A percentile compares a stretch with the other conserved stretches of the same genome.
Conservation (phyloP, 169 alveolate species). For the Babesia sp. region DNA sequence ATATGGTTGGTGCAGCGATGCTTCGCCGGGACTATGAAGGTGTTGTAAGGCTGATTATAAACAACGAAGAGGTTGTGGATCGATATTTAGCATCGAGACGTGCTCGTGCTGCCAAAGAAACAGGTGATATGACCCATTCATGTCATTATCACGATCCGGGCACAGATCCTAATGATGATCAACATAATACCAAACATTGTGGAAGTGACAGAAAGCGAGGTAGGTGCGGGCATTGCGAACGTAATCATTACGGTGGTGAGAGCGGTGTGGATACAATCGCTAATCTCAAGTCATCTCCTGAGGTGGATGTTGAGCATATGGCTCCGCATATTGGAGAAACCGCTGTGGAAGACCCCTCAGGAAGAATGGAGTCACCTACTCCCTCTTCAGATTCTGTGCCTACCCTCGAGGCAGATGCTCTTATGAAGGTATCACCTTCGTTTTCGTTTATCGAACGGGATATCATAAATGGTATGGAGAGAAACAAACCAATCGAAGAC, state of each 20-base stretch:
- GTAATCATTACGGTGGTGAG: neutral
- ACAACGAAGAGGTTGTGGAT: conserved; percentile 49
- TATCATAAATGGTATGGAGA: conserved; percentile 59
- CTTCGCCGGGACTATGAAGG: conserved; percentile 79
- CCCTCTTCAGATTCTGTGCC: neutral
- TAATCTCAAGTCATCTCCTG: neutral
- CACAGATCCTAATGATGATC: conserved; percentile 49
- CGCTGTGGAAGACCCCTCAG: neutral
- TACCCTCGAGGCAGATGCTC: conserved; percentile 4
- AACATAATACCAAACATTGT: neutral
- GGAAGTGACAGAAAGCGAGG: neutral
- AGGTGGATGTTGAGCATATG: neutral
- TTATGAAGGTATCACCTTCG: conserved; percentile 5
- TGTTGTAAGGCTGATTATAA: conserved; percentile 71
- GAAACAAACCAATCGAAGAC: conserved; percentile 70
- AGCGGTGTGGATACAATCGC: neutral
- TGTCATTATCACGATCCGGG: conserved; percentile 47
- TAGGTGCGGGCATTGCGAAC: neutral
- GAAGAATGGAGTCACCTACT: neutral
- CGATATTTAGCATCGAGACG: neutral
- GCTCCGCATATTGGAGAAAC: neutral
- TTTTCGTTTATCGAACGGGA: conserved; percentile 67
- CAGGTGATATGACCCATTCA: conserved; percentile 41
- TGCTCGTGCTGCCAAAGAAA: neutral
- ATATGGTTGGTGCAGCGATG: conserved; percentile 86